Percentiles rank a stretch among this genome's conserved stretches.
phyloP scores from a whole-genome alignment of 2,329 filamentous ascomycete genomes.

The Colletotrichum sp. region DNA sequence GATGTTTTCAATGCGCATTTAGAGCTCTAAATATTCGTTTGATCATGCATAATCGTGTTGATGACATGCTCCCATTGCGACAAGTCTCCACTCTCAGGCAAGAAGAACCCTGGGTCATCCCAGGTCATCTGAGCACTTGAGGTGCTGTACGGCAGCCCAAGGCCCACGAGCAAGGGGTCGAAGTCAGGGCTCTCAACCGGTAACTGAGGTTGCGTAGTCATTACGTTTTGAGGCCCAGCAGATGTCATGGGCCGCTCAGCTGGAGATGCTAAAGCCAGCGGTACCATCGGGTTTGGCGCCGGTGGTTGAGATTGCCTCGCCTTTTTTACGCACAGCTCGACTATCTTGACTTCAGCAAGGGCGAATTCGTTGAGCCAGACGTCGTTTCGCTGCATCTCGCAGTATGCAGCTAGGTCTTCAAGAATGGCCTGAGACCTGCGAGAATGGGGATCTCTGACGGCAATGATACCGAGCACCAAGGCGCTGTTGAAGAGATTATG shows the following conservation, averaged over 20 bases:
- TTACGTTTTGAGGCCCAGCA: neutral
- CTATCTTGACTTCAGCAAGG: constrained; percentile 44
- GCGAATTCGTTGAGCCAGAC: constrained; percentile 45
- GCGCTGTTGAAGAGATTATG: constrained; percentile 48
- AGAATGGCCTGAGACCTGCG: constrained; percentile 34
- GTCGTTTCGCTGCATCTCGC: constrained; percentile 43
- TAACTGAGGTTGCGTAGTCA: constrained; percentile 1
- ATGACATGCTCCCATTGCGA: constrained; percentile 16
- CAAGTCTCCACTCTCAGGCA: neutral
- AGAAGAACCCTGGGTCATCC: constrained; percentile 12
- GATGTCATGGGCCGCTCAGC: neutral
- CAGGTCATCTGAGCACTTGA: constrained; percentile 15
- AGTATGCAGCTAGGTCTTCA: constrained; percentile 43
- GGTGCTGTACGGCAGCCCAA: constrained; percentile 14
- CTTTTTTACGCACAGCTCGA: constrained; percentile 42
- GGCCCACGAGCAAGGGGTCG: neutral
- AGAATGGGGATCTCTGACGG: constrained; percentile 33
- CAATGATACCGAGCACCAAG: constrained; percentile 36
- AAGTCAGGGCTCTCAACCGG: constrained; percentile 4
- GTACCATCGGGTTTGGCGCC: neutral
- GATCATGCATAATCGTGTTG: constrained; percentile 14
- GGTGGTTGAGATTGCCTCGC: constrained; percentile 14
- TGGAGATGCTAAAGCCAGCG: neutral
- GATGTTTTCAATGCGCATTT: neutral
- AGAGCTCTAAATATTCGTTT: neutral